Evolutionary conservation across 306 rosid genomes (phyloP).

Genomic region (Mimosa bimucronata): DNA sequence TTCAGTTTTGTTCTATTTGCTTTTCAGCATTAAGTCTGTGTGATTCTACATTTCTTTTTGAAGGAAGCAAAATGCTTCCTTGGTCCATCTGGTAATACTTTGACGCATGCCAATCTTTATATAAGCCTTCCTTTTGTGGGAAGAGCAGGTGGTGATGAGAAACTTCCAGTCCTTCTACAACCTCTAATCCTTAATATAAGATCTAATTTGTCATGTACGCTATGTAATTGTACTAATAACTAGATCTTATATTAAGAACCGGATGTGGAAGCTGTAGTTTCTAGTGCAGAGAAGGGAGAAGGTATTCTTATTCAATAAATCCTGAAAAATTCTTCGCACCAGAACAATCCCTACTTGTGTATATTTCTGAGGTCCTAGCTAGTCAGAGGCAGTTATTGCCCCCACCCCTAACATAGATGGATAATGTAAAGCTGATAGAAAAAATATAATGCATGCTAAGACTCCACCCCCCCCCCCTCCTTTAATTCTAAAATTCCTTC

Average conservation of each 20-base stretch:
- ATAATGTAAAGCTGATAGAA: neutral
- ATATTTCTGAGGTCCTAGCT: neutral
- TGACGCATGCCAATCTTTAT: slow-evolving; percentile 13
- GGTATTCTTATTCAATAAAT: neutral
- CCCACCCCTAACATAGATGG: neutral
- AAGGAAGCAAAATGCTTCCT: slow-evolving; percentile 17
- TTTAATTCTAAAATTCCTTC: neutral
- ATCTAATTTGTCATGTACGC: too few relatives aligned
- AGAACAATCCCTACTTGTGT: neutral
- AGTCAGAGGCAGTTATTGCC: neutral
- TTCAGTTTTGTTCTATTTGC: slow-evolving; percentile 7
- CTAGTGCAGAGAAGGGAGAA: neutral
- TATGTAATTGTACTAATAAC: too few relatives aligned
- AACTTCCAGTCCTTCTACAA: neutral
- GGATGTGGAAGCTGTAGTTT: neutral
- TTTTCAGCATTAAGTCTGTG: slow-evolving; percentile 13
- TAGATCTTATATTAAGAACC: too few relatives aligned
- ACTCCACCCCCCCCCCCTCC: neutral
- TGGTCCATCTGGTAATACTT: neutral
- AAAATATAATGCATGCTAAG: neutral
- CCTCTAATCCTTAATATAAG: too few relatives aligned
- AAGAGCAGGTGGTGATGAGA: neutral
- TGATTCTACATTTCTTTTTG: slow-evolving; percentile 6
- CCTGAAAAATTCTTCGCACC: neutral
- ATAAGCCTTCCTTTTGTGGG: neutral